Percentiles rank a stretch among this genome's conserved stretches.
Evolutionary conservation across 164 flowering plant genomes (phyloP).

Genomic region (Vitis vinifera): ASM3070453v1 NC_081814.1:26651001-26651500

Average conservation of each 20-base stretch:
- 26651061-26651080: too few relatives aligned
- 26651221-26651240: conserved; percentile 54
- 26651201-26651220: conserved; percentile 54
- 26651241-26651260: conserved; percentile 61
- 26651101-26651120: too few relatives aligned
- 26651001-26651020: too few relatives aligned
- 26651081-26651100: too few relatives aligned
- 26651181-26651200: conserved; percentile 54
- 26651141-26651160: neutral
- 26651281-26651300: conserved; percentile 64
- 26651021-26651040: too few relatives aligned
- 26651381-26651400: conserved; percentile 89
- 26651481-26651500: neutral
- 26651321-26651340: conserved; percentile 97
- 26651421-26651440: too few relatives aligned
- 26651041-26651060: too few relatives aligned
- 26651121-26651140: neutral
- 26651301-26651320: conserved; percentile 94
- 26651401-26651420: neutral
- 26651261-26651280: conserved; percentile 53
- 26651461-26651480: neutral
- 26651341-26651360: conserved; percentile 89
- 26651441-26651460: too few relatives aligned
- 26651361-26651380: conserved; percentile 90
- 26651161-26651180: conserved; percentile 61